Conservation (phyloP, 441 rosid genomes). For the Arabidopsis hybrid region DNA sequence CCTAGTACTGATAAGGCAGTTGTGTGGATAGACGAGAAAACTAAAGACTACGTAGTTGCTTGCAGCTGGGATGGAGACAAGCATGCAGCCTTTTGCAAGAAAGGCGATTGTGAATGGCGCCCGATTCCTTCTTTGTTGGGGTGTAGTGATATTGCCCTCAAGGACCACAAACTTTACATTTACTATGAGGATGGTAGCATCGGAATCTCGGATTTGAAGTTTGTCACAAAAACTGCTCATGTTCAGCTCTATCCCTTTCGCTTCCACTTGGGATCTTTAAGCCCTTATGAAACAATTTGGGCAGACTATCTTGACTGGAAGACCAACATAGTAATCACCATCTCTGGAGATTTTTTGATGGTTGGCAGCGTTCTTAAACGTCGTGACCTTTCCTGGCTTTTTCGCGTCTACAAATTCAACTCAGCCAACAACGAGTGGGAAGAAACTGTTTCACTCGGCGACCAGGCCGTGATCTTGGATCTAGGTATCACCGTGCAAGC, state of each 20-base stretch:
- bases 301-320: neutral
- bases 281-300: too few species aligned
- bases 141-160: neutral
- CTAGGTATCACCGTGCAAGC: slow-evolving; percentile 1
- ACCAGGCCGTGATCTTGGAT: slow-evolving; percentile 2
- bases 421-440: slow-evolving; percentile 1
- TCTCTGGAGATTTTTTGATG: neutral
- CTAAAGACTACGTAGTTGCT: slow-evolving; percentile 3
- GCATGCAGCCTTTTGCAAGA: neutral
- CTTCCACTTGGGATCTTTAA: neutral
- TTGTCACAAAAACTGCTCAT: neutral
- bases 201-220: neutral
- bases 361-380: neutral
- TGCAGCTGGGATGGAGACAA: neutral
- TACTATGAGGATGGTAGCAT: neutral
- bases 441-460: neutral
- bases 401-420: neutral
- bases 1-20: neutral
- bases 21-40: slow-evolving; percentile 5
- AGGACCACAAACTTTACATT: neutral
- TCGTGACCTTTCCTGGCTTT: neutral
- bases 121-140: neutral
- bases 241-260: neutral
- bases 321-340: slow-evolving; percentile 1
- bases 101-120: neutral